Base-by-base conservation (phyloP, 345 rosid species). In the Pistacia integerrima region DNA sequence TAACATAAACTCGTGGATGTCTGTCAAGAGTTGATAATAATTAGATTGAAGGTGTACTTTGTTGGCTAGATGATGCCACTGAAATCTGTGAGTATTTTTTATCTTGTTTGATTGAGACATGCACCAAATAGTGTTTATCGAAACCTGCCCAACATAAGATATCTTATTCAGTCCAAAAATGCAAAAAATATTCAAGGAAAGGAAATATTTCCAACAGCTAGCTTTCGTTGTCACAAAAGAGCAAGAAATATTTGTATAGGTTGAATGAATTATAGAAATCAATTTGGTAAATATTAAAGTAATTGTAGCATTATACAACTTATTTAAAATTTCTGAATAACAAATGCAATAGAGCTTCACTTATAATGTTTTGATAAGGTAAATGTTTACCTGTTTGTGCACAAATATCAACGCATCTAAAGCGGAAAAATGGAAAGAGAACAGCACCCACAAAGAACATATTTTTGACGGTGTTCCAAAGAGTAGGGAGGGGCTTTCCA, bases 61-160 rank as follows among this genome's bases (percentile, higher is more conserved):
- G 89, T 81, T n/a, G 92, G 90, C 76, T 81, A 81, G 67, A 87
- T 86, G 69, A 85, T 67, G 41, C 90, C 90, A 12, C 83, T 84
- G 17, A 84, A 74, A 67, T 84, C 81, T n/a, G 82, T 81, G 28
- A 87, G 80, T 55, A 89, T 84, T 30, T 30, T 74, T 68, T 17
- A 74, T 76, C 77, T 68, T 76, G 61, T 28, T 48, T 54, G 22
- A 38, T 67, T 30, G 67, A 33, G 61, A 54, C 41, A 46, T 76
- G 82, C 85, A 82, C 28, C 63, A n/a, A 30, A 62, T 33, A 35
- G 51, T 36, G 33, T 30, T 67, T 22, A 35, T 74, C 33, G 67
- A 17, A 67, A n/a, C 81, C 86, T 78, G 79, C 51, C 56, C 57
- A 70, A 49, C 41, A 79, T 52, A 16, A 49, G 48, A 72, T 2